Evolutionary conservation across 1,284 basidiomycete species (phyloP).

Genomic region (Marasmius tenuissimus): DNA sequence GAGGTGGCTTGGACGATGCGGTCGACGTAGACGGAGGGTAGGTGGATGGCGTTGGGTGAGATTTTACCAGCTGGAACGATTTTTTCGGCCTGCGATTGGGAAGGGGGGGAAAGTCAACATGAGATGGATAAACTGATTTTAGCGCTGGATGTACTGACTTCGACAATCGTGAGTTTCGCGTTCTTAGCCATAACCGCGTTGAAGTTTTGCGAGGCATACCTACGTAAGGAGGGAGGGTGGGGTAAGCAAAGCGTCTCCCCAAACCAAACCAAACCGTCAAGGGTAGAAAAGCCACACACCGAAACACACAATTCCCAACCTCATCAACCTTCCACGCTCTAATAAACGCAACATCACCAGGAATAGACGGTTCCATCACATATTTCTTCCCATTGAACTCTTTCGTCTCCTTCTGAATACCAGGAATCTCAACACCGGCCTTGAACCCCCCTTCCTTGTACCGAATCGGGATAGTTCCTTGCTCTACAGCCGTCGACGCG

Average conservation of each 20-base stretch:
- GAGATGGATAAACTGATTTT: too few species aligned
- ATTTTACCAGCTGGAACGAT: slow-evolving; percentile 88
- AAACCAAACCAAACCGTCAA: background rate
- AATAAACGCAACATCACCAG: slow-evolving; percentile 88
- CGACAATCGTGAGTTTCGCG: slow-evolving; percentile 89
- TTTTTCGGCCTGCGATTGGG: slow-evolving; percentile 81
- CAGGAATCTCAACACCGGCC: slow-evolving; percentile 66
- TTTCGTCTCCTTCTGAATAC: slow-evolving; percentile 77
- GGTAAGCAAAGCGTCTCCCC: background rate
- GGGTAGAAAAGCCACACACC: too few species aligned
- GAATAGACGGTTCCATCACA: slow-evolving; percentile 85
- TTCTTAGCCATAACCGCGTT: slow-evolving; percentile 86
- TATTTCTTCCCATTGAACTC: slow-evolving; percentile 84
- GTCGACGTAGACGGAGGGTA: slow-evolving; percentile 87
- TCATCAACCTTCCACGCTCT: slow-evolving; percentile 97
- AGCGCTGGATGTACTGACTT: too few species aligned
- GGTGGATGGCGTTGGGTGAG: slow-evolving; percentile 81
- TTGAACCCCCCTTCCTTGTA: slow-evolving; percentile 69
- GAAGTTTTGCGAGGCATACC: slow-evolving; percentile 91
- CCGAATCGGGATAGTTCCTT: slow-evolving; percentile 72
- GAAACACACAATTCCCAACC: slow-evolving; percentile 83
- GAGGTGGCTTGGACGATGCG: slow-evolving; percentile 80
- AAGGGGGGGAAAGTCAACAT: background rate
- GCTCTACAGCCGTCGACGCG: slow-evolving; percentile 84
- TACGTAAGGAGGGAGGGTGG: too few species aligned